phyloP scores from a whole-genome alignment of 441 rosid genomes.

The Capsella rubella region DNA sequence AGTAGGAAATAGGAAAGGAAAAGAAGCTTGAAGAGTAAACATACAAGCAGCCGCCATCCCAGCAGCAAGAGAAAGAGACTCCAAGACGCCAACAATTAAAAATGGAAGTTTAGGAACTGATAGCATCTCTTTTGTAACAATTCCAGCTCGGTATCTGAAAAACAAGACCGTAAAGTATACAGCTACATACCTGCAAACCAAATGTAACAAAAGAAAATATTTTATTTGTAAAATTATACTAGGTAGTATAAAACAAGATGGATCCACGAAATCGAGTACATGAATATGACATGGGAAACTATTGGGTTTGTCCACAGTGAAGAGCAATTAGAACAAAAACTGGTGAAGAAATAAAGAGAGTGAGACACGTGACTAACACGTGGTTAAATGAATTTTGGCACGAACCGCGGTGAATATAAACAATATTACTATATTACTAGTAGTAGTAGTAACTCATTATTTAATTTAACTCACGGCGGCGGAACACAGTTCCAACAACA shows the following conservation, averaged over 20 bases:
- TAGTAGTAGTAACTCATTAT: neutral
- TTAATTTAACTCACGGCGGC: neutral
- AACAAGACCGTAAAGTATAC: slow-evolving; percentile 81
- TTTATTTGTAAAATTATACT: neutral
- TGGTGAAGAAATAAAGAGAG: neutral
- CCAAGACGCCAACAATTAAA: slow-evolving; percentile 79
- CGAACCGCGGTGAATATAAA: neutral
- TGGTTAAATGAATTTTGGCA: slow-evolving; percentile 9
- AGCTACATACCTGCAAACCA: slow-evolving; percentile 66
- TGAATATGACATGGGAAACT: neutral
- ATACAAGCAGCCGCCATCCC: slow-evolving; percentile 98
- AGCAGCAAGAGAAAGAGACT: slow-evolving; percentile 88
- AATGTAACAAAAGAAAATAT: neutral
- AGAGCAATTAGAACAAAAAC: slow-evolving; percentile 2
- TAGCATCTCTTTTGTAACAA: slow-evolving; percentile 91
- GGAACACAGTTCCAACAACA: neutral
- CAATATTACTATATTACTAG: neutral
- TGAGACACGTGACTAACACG: slow-evolving; percentile 25
- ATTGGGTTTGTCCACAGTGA: slow-evolving; percentile 11
- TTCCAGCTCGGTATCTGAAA: slow-evolving; percentile 77
- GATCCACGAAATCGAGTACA: neutral
- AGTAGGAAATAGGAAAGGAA: slow-evolving; percentile 14
- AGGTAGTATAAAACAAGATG: slow-evolving; percentile 2
- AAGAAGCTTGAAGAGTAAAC: neutral
- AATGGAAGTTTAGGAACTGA: slow-evolving; percentile 81